Evolutionary conservation across 805 yeast genomes (phyloP), one percentile per base, ranked within the genome.

Genomic region (Yarrowia sp.): DNA sequence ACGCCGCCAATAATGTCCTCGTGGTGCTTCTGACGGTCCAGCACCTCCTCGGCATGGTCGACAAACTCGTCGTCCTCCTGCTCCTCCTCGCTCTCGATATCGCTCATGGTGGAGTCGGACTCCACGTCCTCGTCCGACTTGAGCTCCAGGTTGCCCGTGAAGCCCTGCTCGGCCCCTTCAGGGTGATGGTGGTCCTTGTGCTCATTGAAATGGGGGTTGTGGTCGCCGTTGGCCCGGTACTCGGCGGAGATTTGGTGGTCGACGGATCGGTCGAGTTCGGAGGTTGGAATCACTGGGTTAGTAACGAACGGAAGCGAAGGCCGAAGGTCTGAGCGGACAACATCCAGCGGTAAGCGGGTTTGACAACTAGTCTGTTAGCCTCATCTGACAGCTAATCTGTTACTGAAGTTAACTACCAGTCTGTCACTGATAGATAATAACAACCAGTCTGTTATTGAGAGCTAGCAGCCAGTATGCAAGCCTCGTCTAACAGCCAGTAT

Each of bases 101-200:
- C 65, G 52, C 52, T 59, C 65, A 59, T 59, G 19, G 41, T 43
- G 14, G 45, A 41, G 42, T 59, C 65, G 4, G 52, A 35, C 1
- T 59, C 65, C 15, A 43, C 52, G 15, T 59, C 52, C 16, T 59
- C 65, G 65, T 59, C 65, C 2, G 65, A 43, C 2, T 19, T 32
- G 4, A 59, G 65, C 35, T 59, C 65, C 35, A 59, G 65, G 65
- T 59, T 59, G 14, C 65, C 65, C 1, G 65, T 59, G 52, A 35
- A 59, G 35, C 65, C 65, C 12, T 59, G 65, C 42, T 59, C 52
- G 14, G 52, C 65, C 8, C 65, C 65, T 16, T 45, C 52, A 10
- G 50, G 65, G 11, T 59, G 65, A 35, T 59, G 65, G 65, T 35
- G 50, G 65, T 43, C 42, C 5, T 43, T 15, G 14, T 32, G 41